These are phyloP conservation scores for Ceratobasidium sp. DNA, from an alignment of 1,284 basidiomycete species.

Conservation along the genomic window DNA sequence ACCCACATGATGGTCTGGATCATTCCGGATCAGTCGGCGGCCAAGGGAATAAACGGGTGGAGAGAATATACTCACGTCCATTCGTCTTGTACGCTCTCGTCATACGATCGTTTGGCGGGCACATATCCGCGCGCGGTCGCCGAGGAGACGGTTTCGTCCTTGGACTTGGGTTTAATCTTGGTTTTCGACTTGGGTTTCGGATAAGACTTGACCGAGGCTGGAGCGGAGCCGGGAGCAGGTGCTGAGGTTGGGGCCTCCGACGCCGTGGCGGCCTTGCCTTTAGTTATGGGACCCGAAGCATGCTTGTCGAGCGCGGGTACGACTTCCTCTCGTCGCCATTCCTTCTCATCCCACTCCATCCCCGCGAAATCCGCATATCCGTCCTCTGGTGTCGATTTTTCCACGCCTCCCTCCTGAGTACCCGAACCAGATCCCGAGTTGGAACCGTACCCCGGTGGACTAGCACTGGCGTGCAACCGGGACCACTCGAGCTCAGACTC, in stretches of 20 bases:
- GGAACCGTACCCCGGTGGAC: constrained; percentile 18
- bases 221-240: neutral
- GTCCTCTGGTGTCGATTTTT: neutral
- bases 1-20: constrained; percentile 18
- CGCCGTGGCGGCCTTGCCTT: neutral
- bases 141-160: constrained; percentile 10
- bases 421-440: neutral
- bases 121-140: constrained; percentile 22
- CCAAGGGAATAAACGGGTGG: neutral
- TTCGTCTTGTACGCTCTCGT: constrained; percentile 23
- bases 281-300: neutral
- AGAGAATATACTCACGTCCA: constrained; percentile 25
- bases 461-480: constrained; percentile 11
- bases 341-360: constrained; percentile 34
- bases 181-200: constrained; percentile 2
- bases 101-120: constrained; percentile 19
- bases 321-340: constrained; percentile 36
- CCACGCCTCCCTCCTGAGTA: constrained; percentile 10
- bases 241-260: neutral
- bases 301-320: constrained; percentile 6
- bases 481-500: constrained; percentile 33
- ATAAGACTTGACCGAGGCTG: constrained; percentile 1
- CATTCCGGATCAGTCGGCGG: neutral
- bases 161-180: constrained; percentile 13
- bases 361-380: constrained; percentile 18